A percentile compares a stretch with the other conserved stretches of the same genome.
phyloP scores from a whole-genome alignment of 495 filamentous ascomycete genomes.

The Hypoxylon fuscum region DNA sequence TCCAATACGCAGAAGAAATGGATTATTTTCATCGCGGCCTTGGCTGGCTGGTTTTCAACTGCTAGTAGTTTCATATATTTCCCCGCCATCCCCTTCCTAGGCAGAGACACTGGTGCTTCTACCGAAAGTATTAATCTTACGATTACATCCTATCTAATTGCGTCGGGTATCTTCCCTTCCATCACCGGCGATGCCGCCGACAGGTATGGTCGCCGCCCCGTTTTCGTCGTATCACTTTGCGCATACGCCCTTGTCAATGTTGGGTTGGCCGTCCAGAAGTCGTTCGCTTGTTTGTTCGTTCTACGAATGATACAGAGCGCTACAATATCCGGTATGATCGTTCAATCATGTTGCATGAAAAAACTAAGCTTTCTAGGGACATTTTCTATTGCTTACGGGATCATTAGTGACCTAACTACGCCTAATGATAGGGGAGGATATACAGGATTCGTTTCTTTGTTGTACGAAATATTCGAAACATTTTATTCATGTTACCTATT shows the following conservation, averaged over 20 bases:
- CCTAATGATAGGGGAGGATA: slow-evolving; percentile 5
- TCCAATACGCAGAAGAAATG: slow-evolving; percentile 44
- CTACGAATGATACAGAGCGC: slow-evolving; percentile 43
- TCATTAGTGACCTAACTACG: neutral
- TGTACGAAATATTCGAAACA: neutral
- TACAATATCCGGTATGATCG: slow-evolving; percentile 55
- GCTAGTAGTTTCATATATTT: slow-evolving; percentile 56
- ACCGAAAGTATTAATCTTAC: slow-evolving; percentile 50
- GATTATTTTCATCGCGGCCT: slow-evolving; percentile 48
- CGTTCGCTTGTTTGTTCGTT: neutral
- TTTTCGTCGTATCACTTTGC: neutral
- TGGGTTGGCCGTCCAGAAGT: neutral
- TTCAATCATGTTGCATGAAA: too few species aligned
- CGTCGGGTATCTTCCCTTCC: slow-evolving; percentile 40
- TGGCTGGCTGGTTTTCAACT: slow-evolving; percentile 46
- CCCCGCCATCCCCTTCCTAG: slow-evolving; percentile 48
- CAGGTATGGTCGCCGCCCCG: neutral
- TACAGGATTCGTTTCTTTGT: too few species aligned
- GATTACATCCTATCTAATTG: slow-evolving; percentile 48
- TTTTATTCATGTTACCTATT: too few species aligned
- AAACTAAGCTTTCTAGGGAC: slow-evolving; percentile 35
- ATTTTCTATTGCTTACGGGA: neutral
- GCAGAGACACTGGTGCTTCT: slow-evolving; percentile 39
- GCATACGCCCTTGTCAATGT: neutral
- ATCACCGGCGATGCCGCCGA: slow-evolving; percentile 22